A percentile compares a stretch with the other conserved stretches of the same genome.
Evolutionary conservation across 1,139 yeast species (phyloP).

Genomic region (Taphrina deformans): DNA sequence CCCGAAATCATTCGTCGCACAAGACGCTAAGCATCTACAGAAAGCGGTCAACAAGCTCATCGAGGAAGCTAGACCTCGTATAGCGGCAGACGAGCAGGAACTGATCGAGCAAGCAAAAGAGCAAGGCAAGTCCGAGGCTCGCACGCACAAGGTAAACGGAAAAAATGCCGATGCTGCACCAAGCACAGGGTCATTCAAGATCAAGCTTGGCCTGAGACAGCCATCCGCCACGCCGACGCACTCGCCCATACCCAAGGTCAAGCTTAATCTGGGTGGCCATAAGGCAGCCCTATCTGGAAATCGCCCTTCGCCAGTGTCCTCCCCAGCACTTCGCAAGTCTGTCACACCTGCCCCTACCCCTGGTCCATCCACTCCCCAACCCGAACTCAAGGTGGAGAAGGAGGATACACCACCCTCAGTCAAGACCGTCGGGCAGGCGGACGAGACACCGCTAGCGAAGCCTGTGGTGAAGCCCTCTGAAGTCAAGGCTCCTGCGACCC

Average conservation of each 20-base stretch:
- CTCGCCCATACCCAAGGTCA: conserved; percentile 2
- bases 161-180: not conserved
- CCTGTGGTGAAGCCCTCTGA: not conserved
- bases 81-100: conserved; percentile 12
- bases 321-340: conserved; percentile 8
- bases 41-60: conserved; percentile 19
- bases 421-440: not conserved
- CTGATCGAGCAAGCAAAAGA: not conserved
- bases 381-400: conserved; percentile 4
- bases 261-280: conserved; percentile 10
- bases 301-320: not conserved
- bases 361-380: not conserved
- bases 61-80: conserved; percentile 10
- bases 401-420: not conserved
- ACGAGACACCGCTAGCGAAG: not conserved
- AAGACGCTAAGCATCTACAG: conserved; percentile 65
- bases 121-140: not conserved
- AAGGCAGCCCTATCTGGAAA: not conserved
- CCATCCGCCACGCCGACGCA: conserved; percentile 10
- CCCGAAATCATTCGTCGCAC: conserved; percentile 79
- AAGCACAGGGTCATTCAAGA: conserved; percentile 5
- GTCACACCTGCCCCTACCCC: conserved; percentile 13
- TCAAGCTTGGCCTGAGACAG: conserved; percentile 24
- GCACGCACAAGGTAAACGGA: not conserved
- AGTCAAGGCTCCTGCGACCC: not conserved